Percentiles rank a stretch among this genome's conserved stretches.
phyloP scores from a whole-genome alignment of 2,329 filamentous ascomycete genomes.

The Fusarium mexicanum region DNA sequence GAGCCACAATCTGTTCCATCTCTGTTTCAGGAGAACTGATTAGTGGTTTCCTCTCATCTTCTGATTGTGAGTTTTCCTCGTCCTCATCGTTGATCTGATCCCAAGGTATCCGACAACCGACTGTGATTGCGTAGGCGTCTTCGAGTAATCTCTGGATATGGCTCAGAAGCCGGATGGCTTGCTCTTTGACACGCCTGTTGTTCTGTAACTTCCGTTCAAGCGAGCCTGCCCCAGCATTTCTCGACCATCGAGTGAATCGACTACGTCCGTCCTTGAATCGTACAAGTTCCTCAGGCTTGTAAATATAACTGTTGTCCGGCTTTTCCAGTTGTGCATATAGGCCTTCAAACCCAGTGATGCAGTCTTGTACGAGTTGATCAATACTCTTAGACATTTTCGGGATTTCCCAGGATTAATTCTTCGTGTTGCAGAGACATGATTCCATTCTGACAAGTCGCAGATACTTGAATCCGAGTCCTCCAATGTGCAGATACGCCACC shows the following conservation, averaged over 20 bases:
- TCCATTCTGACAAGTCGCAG: neutral
- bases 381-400: neutral
- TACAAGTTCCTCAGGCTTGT: fast-evolving
- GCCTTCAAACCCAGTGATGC: neutral
- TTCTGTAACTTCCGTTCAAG: neutral
- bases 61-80: neutral
- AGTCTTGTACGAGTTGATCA: neutral
- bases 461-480: no score
- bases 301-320: fast-evolving
- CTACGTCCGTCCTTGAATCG: no score
- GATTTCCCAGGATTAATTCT: no score
- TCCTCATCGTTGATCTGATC: neutral
- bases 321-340: no score
- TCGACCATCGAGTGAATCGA: neutral
- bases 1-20: neutral
- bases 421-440: neutral
- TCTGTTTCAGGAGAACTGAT: neutral
- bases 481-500: neutral
- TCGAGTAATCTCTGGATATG: neutral
- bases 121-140: neutral
- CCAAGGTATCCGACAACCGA: no score
- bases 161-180: neutral
- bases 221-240: neutral
- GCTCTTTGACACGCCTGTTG: neutral
- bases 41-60: no score